Base-by-base conservation (phyloP, 1,284 basidiomycete genomes). In the Calocybe gambosa region DNA sequence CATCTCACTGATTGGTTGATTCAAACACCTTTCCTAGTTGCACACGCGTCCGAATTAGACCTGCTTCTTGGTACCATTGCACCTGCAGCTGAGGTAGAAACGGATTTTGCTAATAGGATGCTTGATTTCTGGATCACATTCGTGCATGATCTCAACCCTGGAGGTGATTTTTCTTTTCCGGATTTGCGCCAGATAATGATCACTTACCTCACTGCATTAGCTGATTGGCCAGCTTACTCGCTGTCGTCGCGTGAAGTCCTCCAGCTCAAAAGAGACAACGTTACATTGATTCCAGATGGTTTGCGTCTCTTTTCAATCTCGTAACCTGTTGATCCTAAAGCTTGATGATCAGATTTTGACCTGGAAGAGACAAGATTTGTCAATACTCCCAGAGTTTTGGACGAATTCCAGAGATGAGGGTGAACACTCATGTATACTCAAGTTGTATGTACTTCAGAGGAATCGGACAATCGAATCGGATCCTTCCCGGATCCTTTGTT, bases 81-180 rank as follows among this genome's bases (percentile, higher is more conserved):
- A 3, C 44, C 58, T 10, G 53, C 67, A 1, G 61, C 63, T n/a
- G 35, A 68, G 2, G 58, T 73, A 12, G 76, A 79, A 53, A 59
- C 53, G 5, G 62, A 65, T 0, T 74, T 79, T 47, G 66, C 77
- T 0, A 70, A 70, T 35, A 68, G 67, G 43, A 63, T 73, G 60
- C 62, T 69, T 4, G 74, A 76, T 55, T 74, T 71, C 50, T 79
- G 74, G 49, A 65, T 80, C 58, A 75, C 70, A 50, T 80, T 80
- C 52, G 60, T 79, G 29, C 64, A 66, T 50, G 71, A 78, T 54
- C 59, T 78, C 31, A 67, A 74, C 50, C 78, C 77, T 13, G 77
- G 77, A 47, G 48, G 77, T 78, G 49, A 47, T 42, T 47, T 66
- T n/a, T 54, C 39, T 20, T 5, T 7, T 4, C 7, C 8, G 15